Base-by-base conservation (phyloP, 345 rosid genomes). In the Theobroma cacao region DNA sequence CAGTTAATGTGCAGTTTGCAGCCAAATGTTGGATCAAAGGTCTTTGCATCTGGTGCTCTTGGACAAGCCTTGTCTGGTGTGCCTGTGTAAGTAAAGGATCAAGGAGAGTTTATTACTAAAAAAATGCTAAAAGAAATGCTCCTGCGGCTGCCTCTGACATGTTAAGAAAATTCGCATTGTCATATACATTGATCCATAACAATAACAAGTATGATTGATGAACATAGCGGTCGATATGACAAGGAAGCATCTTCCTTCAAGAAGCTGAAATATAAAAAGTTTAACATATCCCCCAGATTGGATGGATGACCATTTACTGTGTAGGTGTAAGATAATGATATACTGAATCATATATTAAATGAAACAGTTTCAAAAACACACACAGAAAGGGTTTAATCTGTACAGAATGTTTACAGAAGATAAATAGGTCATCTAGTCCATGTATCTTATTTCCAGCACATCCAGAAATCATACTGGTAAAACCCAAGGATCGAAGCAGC, bases 401-500 rank as follows among this genome's bases (percentile, higher is more conserved):
- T 31, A 71, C 61, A 71, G 41, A 31, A 71, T 48, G 75, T 48
- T 30, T 70, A 41, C 59, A 70, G 59, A 24, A 26, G 36, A 68
- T 43, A 26, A 68, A 69, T 15, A 26, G 36, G 53, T 24, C 36
- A 36, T 20, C 70, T 20, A 20, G 47, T 64, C 47, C 28, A 41
- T 24, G 24, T 5, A 67, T 67, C 53, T 13, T 41, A 43, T 52
- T 76, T 30, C 60, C 60, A 50, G 52, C 63, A 56, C 13, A 52
- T 50, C 26, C 22, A 50, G 47, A 22, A 69, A 41, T 18, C 77
- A 74, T 56, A 36, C 55, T 20, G 36, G 11, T 10, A 43, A 38
- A 74, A 81, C 43, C 59, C 8, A 18, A 40, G 34, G 56, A 47
- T 10, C 2, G n/a, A 76, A 63, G 60, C 77, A 72, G 26, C 36